Evolutionary conservation across 2,329 filamentous ascomycete species (phyloP).

Genomic region (Trichothecium roseum): DNA sequence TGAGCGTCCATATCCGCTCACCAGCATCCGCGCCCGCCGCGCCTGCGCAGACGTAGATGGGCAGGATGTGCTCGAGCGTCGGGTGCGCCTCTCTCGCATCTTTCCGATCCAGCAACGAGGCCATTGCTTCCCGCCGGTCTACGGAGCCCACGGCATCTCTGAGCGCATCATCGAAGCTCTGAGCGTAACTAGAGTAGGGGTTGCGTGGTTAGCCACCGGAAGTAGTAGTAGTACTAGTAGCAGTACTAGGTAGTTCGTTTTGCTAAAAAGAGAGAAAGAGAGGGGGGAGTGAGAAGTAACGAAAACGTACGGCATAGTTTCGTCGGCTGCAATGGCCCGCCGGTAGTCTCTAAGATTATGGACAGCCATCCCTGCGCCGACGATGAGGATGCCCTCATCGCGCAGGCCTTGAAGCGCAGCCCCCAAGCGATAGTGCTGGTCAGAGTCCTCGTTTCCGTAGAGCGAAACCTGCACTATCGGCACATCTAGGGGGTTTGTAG

Average conservation of each 20-base stretch:
- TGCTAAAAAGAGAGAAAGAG: too few relatives aligned
- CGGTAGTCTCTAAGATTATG: slow-evolving; percentile 3
- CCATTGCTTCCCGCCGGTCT: background rate
- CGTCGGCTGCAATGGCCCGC: background rate
- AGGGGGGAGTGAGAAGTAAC: too few relatives aligned
- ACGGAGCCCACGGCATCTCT: slow-evolving; percentile 1
- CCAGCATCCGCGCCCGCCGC: too few relatives aligned
- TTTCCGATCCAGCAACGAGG: slow-evolving; percentile 2
- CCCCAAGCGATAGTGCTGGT: slow-evolving; percentile 3
- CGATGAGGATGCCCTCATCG: slow-evolving; percentile 2
- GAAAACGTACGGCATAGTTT: too few relatives aligned
- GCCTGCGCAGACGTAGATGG: too few relatives aligned
- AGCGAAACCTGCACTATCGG: slow-evolving; percentile 5
- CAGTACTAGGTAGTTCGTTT: too few relatives aligned
- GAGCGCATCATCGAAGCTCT: slow-evolving; percentile 2
- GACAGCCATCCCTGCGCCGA: slow-evolving; percentile 4
- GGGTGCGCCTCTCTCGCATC: slow-evolving; percentile 3
- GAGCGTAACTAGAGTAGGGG: slow-evolving; percentile 1
- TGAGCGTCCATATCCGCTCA: too few relatives aligned
- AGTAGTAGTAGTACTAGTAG: too few relatives aligned
- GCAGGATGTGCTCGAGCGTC: slow-evolving; percentile 3
- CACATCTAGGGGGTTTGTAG: slow-evolving; percentile 3
- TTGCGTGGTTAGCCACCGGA: too few relatives aligned
- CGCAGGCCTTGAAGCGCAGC: slow-evolving; percentile 2
- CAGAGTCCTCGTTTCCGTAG: slow-evolving; percentile 1